Evolutionary conservation across 805 yeast genomes (phyloP).

Genomic region (Jamesozyma jinghongensis): DNA sequence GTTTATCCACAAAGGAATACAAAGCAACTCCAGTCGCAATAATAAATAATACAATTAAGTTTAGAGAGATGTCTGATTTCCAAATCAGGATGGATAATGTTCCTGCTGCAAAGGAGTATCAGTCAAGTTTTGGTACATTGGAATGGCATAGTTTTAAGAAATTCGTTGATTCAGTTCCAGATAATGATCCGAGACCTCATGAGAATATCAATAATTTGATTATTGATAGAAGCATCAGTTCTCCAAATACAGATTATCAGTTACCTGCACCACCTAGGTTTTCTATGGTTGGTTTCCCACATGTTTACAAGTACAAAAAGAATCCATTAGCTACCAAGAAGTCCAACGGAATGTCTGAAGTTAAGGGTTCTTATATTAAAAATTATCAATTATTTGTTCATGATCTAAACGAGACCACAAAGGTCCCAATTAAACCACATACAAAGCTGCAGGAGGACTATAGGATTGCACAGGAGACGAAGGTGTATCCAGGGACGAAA

Average conservation of each 20-base stretch:
- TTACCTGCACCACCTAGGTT: conserved; percentile 83
- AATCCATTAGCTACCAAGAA: conserved; percentile 51
- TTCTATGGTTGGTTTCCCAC: conserved; percentile 68
- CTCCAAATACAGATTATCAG: conserved; percentile 25
- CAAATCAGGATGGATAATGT: conserved; percentile 60
- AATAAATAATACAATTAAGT: conserved; percentile 58
- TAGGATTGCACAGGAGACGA: conserved; percentile 27
- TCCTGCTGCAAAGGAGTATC: conserved; percentile 34
- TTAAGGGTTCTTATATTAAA: conserved; percentile 36
- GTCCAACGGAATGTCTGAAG: conserved; percentile 43
- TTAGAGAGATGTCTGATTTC: conserved; percentile 82
- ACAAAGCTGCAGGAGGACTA: conserved; percentile 40
- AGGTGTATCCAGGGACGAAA: conserved; percentile 29
- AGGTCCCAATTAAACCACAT: conserved; percentile 43
- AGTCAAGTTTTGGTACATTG: conserved; percentile 22
- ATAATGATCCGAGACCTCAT: conserved; percentile 33
- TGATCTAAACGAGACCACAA: conserved; percentile 37
- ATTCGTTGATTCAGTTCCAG: conserved; percentile 30
- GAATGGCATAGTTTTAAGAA: conserved; percentile 26
- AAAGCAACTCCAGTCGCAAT: conserved; percentile 55
- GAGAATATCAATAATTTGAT: conserved; percentile 26
- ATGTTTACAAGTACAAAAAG: conserved; percentile 65
- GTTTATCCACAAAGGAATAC: conserved; percentile 32
- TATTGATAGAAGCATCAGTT: conserved; percentile 15
- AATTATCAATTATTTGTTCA: conserved; percentile 38